Percentiles rank a stretch among this genome's conserved stretches.
These are phyloP conservation scores for Spiraea crenata DNA, from an alignment of 331 rosid genomes.

Conservation along the genomic window DNA sequence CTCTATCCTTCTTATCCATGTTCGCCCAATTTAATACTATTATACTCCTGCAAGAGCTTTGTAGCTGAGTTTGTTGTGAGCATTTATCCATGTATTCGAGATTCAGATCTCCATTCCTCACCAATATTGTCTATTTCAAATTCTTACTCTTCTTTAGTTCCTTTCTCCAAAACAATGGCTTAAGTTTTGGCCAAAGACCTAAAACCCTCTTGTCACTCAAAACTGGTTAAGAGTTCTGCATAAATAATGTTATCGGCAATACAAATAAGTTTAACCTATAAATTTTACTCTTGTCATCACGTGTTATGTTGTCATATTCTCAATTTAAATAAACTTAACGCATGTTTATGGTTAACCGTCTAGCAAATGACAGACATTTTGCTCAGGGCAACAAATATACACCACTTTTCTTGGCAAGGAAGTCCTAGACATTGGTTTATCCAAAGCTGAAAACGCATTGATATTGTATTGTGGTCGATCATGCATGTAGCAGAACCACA, in stretches of 20 bases:
- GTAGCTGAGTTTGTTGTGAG: too few species aligned
- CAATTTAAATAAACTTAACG: background rate
- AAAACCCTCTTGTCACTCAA: background rate
- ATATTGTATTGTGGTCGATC: background rate
- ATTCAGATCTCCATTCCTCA: too few species aligned
- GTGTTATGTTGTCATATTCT: background rate
- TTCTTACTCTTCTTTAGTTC: background rate
- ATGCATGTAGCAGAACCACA: background rate
- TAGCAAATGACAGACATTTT: too few species aligned
- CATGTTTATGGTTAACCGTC: background rate
- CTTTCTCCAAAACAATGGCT: background rate
- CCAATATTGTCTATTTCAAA: too few species aligned
- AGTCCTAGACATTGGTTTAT: background rate
- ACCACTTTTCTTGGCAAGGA: background rate
- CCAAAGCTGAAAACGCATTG: background rate
- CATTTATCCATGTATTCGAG: too few species aligned
- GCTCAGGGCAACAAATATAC: too few species aligned
- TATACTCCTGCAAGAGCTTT: too few species aligned
- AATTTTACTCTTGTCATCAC: background rate
- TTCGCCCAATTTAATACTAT: background rate
- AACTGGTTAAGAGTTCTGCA: background rate
- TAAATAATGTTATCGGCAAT: background rate
- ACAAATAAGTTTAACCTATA: background rate
- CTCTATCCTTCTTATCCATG: background rate
- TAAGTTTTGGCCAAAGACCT: background rate